phyloP scores from a whole-genome alignment of 2,329 filamentous ascomycete species.

The Madurella mycetomatis region DNA sequence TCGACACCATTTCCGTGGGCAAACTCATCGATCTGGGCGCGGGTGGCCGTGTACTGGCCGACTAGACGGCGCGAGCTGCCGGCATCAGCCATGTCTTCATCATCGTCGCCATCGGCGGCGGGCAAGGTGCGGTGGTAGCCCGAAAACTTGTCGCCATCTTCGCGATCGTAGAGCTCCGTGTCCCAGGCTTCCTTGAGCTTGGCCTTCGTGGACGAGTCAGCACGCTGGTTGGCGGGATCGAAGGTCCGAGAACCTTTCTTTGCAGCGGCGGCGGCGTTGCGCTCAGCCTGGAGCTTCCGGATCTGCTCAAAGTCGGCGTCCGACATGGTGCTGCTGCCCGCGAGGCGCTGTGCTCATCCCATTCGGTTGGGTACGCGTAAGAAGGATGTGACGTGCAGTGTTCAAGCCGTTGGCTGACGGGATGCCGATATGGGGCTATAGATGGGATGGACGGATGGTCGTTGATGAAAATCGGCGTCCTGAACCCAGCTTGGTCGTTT shows the following conservation, averaged over 20 bases:
- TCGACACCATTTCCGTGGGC: conserved; percentile 79
- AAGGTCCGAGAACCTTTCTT: conserved; percentile 81
- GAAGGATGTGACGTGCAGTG: neutral
- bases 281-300: conserved; percentile 85
- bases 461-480: neutral
- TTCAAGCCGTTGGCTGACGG: neutral
- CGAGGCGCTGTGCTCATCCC: conserved; percentile 19
- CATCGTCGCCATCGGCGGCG: conserved; percentile 70
- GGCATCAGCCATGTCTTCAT: conserved; percentile 70
- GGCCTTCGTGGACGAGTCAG: conserved; percentile 80
- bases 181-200: conserved; percentile 88
- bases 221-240: conserved; percentile 74
- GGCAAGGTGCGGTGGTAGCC: conserved; percentile 91
- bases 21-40: conserved; percentile 90
- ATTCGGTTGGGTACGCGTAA: conserved; percentile 10
- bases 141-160: conserved; percentile 70
- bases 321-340: conserved; percentile 47
- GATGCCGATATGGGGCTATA: neutral
- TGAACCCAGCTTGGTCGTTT: neutral
- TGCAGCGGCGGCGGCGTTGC: conserved; percentile 71
- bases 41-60: conserved; percentile 92
- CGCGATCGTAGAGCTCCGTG: conserved; percentile 77
- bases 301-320: conserved; percentile 84
- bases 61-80: conserved; percentile 74
- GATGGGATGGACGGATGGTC: neutral